Evolutionary conservation across 2,329 filamentous ascomycete species (phyloP).

Genomic region (Penicillium polonicum): DNA sequence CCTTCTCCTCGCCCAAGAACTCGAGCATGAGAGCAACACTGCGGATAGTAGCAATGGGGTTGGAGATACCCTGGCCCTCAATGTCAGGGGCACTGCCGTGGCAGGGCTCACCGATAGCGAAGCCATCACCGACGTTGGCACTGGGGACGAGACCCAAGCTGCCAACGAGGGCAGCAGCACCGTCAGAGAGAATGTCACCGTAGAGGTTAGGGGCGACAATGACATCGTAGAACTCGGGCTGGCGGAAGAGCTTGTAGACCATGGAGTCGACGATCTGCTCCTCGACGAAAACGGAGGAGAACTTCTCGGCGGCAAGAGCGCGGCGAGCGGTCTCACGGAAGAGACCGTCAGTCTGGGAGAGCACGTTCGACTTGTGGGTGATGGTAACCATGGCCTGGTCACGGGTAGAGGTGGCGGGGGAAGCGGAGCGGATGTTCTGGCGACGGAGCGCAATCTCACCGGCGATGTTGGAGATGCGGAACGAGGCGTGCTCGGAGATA

Average conservation of each 20-base stretch:
- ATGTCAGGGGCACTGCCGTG: conserved; percentile 97
- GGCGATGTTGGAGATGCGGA: conserved; percentile 86
- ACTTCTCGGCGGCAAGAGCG: conserved; percentile 67
- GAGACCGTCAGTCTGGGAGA: conserved; percentile 92
- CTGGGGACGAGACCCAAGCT: conserved; percentile 88
- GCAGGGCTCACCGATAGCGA: conserved; percentile 97
- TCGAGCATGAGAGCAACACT: conserved; percentile 94
- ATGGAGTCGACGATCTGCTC: conserved; percentile 99
- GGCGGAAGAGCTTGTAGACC: conserved; percentile 99
- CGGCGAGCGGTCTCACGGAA: conserved; percentile 79
- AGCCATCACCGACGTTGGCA: conserved; percentile 90
- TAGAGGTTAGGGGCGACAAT: conserved; percentile 98
- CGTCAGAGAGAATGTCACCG: conserved; percentile 94
- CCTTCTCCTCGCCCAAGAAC: conserved; percentile 83
- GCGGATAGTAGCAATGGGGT: conserved; percentile 91
- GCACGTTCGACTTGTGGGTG: conserved; percentile 97
- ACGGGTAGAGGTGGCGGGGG: conserved; percentile 54
- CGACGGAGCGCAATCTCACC: conserved; percentile 89
- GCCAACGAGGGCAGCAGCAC: conserved; percentile 89
- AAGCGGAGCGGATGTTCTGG: conserved; percentile 69
- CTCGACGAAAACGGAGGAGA: conserved; percentile 68
- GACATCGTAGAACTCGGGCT: conserved; percentile 92
- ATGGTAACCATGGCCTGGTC: conserved; percentile 78
- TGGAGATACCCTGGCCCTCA: conserved; percentile 86
- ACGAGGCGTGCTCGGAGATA: conserved; percentile 81